These are phyloP conservation scores for Fusarium agapanthi DNA, from an alignment of 2,329 filamentous ascomycete genomes.

Conservation along the genomic window DNA sequence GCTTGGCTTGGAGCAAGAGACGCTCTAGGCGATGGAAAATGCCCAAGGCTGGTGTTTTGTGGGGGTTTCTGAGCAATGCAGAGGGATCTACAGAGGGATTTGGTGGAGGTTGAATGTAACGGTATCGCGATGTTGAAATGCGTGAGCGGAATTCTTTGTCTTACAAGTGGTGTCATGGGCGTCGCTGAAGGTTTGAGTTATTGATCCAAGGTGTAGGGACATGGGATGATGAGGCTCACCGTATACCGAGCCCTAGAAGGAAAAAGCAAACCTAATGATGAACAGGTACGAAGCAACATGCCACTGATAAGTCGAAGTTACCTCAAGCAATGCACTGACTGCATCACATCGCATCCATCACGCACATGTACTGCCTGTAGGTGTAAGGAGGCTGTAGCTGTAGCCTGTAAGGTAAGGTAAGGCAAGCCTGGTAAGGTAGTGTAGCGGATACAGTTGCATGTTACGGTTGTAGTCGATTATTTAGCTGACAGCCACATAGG, in stretches of 20 bases:
- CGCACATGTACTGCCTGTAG: not conserved
- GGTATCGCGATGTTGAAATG: conserved; percentile 3
- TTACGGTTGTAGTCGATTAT: not conserved
- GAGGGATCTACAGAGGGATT: conserved; percentile 1
- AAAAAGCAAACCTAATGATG: not conserved
- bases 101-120: conserved; percentile 10
- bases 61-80: not conserved
- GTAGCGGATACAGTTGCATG: not conserved
- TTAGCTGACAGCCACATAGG: not conserved
- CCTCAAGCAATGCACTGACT: not conserved
- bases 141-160: not conserved
- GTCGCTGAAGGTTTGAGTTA: not conserved
- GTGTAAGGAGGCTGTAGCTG: not conserved
- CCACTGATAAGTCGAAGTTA: not conserved
- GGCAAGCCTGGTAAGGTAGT: not conserved
- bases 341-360: not conserved
- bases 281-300: not conserved
- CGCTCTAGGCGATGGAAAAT: conserved; percentile 22
- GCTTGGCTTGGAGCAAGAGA: not conserved
- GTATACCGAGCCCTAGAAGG: not conserved
- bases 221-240: not conserved
- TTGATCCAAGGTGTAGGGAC: not conserved
- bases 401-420: not conserved
- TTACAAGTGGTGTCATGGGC: conserved; percentile 16
- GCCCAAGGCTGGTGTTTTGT: not conserved